phyloP scores from a whole-genome alignment of 1,284 basidiomycete genomes.

The Rhodotorula sp. region DNA sequence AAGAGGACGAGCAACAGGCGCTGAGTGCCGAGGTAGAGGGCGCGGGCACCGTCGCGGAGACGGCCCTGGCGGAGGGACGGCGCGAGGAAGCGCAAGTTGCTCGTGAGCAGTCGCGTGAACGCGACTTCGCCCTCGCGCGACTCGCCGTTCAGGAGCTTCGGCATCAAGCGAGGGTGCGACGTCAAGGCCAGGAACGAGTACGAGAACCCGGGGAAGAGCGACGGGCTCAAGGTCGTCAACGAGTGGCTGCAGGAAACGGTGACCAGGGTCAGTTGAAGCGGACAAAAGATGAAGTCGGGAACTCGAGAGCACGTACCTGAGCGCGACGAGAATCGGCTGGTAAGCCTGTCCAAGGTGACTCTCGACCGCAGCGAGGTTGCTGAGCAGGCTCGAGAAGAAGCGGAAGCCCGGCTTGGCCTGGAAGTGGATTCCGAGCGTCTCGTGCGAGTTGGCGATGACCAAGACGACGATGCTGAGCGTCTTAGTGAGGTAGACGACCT shows the following conservation, averaged over 20 bases:
- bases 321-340: slow-evolving; percentile 80
- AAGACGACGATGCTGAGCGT: slow-evolving; percentile 75
- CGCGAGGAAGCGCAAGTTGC: slow-evolving; percentile 87
- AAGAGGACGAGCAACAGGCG: slow-evolving; percentile 89
- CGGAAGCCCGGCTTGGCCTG: slow-evolving; percentile 98
- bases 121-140: slow-evolving; percentile 90
- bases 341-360: slow-evolving; percentile 76
- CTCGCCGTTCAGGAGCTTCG: slow-evolving; percentile 81
- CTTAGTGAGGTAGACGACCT: slow-evolving; percentile 96
- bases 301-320: slow-evolving; percentile 74
- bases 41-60: slow-evolving; percentile 65
- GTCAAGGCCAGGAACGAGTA: slow-evolving; percentile 98
- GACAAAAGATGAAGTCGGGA: neutral
- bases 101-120: slow-evolving; percentile 90
- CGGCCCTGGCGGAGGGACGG: slow-evolving; percentile 85
- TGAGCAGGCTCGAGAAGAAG: slow-evolving; percentile 94
- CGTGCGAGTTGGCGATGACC: slow-evolving; percentile 90
- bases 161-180: slow-evolving; percentile 96
- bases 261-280: neutral
- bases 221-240: slow-evolving; percentile 92
- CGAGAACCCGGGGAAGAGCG: slow-evolving; percentile 95
- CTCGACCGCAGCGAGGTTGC: slow-evolving; percentile 84
- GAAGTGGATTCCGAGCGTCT: slow-evolving; percentile 85
- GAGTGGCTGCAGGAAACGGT: slow-evolving; percentile 65
- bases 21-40: slow-evolving; percentile 88